phyloP scores from a whole-genome alignment of 148 eudicot species.

The Rhododendron williamsianum region DNA sequence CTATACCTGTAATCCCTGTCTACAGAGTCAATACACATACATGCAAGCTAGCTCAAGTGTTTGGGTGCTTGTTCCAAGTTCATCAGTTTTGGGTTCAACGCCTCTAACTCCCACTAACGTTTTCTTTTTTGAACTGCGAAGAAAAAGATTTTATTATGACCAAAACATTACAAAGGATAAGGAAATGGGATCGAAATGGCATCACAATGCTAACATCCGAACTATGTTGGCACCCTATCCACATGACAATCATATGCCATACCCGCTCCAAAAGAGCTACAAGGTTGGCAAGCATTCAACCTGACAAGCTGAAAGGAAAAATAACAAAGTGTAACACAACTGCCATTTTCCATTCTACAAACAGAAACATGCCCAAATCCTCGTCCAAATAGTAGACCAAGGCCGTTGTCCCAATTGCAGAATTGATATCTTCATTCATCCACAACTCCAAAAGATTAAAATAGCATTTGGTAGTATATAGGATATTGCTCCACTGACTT shows the following conservation, averaged over 20 bases:
- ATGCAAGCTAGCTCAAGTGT: not conserved
- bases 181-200: not conserved
- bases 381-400: too few relatives aligned
- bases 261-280: not conserved
- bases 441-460: not conserved
- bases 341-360: not conserved
- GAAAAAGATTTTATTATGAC: not conserved
- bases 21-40: too few relatives aligned
- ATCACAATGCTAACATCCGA: too few relatives aligned
- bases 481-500: too few relatives aligned
- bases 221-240: too few relatives aligned
- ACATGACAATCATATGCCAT: not conserved
- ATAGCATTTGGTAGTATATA: too few relatives aligned
- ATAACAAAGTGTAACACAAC: not conserved
- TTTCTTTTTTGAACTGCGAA: not conserved
- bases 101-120: not conserved
- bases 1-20: too few relatives aligned
- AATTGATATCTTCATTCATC: too few relatives aligned
- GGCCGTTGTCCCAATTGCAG: not conserved
- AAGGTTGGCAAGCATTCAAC: not conserved
- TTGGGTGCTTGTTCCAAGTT: not conserved
- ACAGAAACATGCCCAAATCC: too few relatives aligned
- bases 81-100: not conserved
- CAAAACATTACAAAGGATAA: not conserved
- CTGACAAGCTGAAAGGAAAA: not conserved